These are phyloP conservation scores for Elongisporangium prolatum DNA, from an alignment of 352 stramenopile genomes.

Conservation along the genomic window DNA sequence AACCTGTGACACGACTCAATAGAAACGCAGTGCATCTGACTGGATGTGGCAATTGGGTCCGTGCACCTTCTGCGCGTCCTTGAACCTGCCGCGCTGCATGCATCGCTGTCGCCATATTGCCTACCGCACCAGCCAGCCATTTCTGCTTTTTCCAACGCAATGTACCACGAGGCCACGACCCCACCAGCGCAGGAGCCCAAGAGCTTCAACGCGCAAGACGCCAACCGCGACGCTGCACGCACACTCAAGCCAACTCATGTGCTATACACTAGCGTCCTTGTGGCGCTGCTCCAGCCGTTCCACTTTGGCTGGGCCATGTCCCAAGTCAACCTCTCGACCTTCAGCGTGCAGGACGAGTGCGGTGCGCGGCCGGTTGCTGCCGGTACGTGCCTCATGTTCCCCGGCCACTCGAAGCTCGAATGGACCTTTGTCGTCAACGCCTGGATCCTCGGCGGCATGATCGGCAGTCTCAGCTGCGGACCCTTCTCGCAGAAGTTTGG, in stretches of 20 bases:
- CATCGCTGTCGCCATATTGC: not conserved
- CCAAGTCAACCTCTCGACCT: constrained; percentile 46
- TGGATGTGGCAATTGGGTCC: not conserved
- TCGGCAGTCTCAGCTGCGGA: constrained; percentile 36
- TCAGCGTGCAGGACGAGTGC: constrained; percentile 34
- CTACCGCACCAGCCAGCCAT: not conserved
- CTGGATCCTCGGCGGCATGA: constrained; percentile 54
- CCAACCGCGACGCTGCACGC: constrained; percentile 1
- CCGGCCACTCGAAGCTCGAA: constrained; percentile 36
- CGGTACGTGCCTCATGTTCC: constrained; percentile 58
- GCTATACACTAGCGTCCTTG: constrained; percentile 34
- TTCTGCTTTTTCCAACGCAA: not conserved
- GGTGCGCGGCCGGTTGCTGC: constrained; percentile 23
- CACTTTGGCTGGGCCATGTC: constrained; percentile 55
- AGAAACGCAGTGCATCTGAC: not conserved
- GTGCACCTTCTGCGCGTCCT: not conserved
- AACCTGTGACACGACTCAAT: not conserved
- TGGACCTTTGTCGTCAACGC: constrained; percentile 24
- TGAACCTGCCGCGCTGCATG: not conserved
- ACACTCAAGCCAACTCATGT: constrained; percentile 16
- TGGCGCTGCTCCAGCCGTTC: constrained; percentile 35
- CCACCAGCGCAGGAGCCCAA: not conserved
- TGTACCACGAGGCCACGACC: not conserved
- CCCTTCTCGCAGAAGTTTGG: constrained; percentile 38
- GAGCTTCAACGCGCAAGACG: not conserved